These are phyloP conservation scores for Glonium stellatum DNA, from an alignment of 495 filamentous ascomycete genomes.

Conservation along the genomic window DNA sequence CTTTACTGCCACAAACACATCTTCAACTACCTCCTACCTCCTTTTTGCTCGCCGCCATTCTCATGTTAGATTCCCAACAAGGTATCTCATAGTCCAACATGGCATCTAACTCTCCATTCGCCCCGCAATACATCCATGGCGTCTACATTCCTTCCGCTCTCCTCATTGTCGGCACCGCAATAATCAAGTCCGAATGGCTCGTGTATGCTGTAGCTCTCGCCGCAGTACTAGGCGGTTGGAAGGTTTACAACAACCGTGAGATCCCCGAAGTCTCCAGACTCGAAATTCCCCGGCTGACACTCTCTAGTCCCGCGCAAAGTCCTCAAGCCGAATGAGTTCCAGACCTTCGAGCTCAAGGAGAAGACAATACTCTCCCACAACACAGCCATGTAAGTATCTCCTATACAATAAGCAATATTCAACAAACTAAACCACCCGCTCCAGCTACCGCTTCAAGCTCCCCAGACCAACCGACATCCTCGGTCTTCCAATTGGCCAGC, in stretches of 20 bases:
- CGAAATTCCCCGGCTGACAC: slow-evolving; percentile 12
- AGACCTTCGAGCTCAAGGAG: slow-evolving; percentile 81
- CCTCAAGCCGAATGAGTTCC: slow-evolving; percentile 79
- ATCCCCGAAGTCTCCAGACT: slow-evolving; percentile 4
- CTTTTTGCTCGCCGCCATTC: no score
- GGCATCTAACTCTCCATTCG: slow-evolving; percentile 17
- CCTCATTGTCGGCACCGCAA: slow-evolving; percentile 63
- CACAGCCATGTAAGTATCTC: slow-evolving; percentile 68
- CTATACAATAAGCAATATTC: not conserved
- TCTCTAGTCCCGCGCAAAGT: slow-evolving; percentile 64
- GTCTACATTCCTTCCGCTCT: slow-evolving; percentile 83
- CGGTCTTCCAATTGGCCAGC: slow-evolving; percentile 94
- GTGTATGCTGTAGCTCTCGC: slow-evolving; percentile 63
- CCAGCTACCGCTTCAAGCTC: slow-evolving; percentile 81
- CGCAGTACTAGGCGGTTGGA: slow-evolving; percentile 53
- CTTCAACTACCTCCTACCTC: no score
- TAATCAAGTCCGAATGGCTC: slow-evolving; percentile 72
- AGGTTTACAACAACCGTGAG: slow-evolving; percentile 56
- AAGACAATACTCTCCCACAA: slow-evolving; percentile 94
- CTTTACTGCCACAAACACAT: no score
- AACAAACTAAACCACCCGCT: not conserved
- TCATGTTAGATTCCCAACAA: not conserved
- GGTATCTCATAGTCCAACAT: not conserved
- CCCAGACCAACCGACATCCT: slow-evolving; percentile 72
- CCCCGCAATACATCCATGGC: slow-evolving; percentile 57